Conservation (phyloP, 139 green algal species). For the Zygnema cylindricum region DNA sequence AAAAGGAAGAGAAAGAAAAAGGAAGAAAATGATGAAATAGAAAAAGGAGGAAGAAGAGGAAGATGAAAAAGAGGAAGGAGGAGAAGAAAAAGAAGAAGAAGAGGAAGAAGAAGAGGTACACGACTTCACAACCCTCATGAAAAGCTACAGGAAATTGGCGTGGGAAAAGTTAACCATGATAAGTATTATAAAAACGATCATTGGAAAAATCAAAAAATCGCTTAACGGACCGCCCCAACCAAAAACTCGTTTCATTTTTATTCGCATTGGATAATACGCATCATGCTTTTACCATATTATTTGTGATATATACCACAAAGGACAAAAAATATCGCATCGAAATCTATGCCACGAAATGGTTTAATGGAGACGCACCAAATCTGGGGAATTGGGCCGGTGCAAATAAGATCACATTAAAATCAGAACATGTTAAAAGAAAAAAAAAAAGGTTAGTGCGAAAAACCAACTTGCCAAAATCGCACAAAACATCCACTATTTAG, state of each 20-base stretch:
- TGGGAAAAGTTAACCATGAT: not conserved
- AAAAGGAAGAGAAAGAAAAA: conserved; percentile 3
- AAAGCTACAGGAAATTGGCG: not conserved
- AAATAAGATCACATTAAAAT: not conserved
- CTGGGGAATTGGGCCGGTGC: too few species aligned
- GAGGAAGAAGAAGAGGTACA: not conserved
- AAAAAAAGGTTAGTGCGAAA: not conserved
- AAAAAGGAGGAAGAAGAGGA: not conserved
- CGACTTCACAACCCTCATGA: not conserved
- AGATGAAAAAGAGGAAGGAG: not conserved
- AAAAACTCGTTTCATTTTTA: too few species aligned
- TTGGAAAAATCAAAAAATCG: not conserved
- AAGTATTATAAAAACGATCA: not conserved
- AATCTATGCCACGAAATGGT: too few species aligned
- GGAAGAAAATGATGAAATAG: not conserved
- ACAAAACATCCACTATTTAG: not conserved
- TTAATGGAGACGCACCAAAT: too few species aligned
- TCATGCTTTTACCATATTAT: too few species aligned
- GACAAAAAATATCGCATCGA: too few species aligned
- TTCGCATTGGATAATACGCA: too few species aligned
- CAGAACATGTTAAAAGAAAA: not conserved
- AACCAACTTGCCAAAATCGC: not conserved
- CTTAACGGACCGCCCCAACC: too few species aligned
- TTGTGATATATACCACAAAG: too few species aligned
- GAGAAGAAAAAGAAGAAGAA: conserved; percentile 3